phyloP scores from a whole-genome alignment of 768 basidiomycete genomes.

The Lyophyllum semitale region DNA sequence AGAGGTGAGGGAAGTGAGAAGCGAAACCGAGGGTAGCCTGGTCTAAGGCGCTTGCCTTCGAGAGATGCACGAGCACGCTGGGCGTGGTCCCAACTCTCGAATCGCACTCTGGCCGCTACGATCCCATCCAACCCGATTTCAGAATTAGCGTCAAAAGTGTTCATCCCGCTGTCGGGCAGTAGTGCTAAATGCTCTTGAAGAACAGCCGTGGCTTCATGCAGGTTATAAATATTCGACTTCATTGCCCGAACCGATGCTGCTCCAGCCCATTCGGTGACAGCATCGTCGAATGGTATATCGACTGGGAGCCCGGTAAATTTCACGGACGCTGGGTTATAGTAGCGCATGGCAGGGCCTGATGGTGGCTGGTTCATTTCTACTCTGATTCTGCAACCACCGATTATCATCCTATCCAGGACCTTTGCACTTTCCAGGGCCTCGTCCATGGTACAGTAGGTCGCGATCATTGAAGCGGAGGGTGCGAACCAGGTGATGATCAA shows the following conservation, averaged over 20 bases:
- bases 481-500: constrained; percentile 53
- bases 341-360: constrained; percentile 23
- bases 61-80: constrained; percentile 40
- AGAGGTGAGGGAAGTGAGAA: constrained; percentile 49
- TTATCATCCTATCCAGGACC: constrained; percentile 34
- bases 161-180: constrained; percentile 17
- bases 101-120: constrained; percentile 42
- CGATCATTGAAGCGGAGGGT: constrained; percentile 48
- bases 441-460: constrained; percentile 35
- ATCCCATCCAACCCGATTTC: constrained; percentile 28
- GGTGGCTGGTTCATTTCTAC: constrained; percentile 45
- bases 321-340: constrained; percentile 34
- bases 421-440: constrained; percentile 34
- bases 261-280: constrained; percentile 32
- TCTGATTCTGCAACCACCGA: constrained; percentile 46
- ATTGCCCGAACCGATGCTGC: constrained; percentile 18
- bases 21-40: constrained; percentile 33
- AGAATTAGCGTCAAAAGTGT: constrained; percentile 25
- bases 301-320: constrained; percentile 45
- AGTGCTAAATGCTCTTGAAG: constrained; percentile 25
- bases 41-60: constrained; percentile 27
- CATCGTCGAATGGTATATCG: constrained; percentile 19
- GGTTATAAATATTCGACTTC: constrained; percentile 19
- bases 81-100: constrained; percentile 50
- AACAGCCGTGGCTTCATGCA: constrained; percentile 17